Percentiles rank a stretch among this genome's conserved stretches.
Conservation (phyloP, 139 green algal genomes). For the Auxenochlorella protothecoides region DNA sequence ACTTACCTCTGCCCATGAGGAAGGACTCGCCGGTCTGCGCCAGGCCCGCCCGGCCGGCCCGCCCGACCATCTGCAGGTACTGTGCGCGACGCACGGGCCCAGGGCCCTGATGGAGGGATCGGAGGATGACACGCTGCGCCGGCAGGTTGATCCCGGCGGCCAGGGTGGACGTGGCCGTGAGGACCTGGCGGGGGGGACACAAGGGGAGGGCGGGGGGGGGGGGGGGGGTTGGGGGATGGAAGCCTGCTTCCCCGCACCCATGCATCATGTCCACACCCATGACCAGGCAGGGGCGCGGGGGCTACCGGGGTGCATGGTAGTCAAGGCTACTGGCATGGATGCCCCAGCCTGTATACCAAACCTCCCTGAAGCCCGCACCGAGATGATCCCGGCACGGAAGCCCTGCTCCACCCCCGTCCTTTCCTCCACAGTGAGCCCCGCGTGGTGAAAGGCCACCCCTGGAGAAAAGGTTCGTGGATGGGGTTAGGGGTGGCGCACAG, state of each 20-base stretch:
- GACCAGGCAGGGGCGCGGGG: no score
- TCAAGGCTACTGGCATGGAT: no score
- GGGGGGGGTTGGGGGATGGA: background rate
- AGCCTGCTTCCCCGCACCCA: no score
- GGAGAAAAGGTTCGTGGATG: background rate
- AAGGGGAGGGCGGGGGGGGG: slow-evolving; percentile 2
- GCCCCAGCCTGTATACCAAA: no score
- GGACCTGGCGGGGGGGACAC: background rate
- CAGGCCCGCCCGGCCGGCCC: slow-evolving; percentile 43
- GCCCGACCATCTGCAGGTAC: slow-evolving; percentile 65
- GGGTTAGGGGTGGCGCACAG: no score
- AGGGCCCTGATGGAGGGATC: slow-evolving; percentile 15
- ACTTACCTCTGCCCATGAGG: slow-evolving; percentile 34
- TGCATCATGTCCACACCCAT: no score
- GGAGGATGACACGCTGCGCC: slow-evolving; percentile 29
- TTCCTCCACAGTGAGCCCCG: slow-evolving; percentile 19
- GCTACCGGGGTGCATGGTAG: no score
- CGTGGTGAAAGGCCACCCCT: slow-evolving; percentile 28
- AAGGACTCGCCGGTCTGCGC: slow-evolving; percentile 39
- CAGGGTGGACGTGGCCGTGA: slow-evolving; percentile 44
- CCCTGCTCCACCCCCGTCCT: slow-evolving; percentile 12
- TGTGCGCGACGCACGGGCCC: slow-evolving; percentile 29
- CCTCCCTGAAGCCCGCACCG: no score
- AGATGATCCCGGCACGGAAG: background rate
- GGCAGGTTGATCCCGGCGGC: slow-evolving; percentile 54